Conservation (phyloP, 306 rosid genomes). For the Cicer bijugum region DNA sequence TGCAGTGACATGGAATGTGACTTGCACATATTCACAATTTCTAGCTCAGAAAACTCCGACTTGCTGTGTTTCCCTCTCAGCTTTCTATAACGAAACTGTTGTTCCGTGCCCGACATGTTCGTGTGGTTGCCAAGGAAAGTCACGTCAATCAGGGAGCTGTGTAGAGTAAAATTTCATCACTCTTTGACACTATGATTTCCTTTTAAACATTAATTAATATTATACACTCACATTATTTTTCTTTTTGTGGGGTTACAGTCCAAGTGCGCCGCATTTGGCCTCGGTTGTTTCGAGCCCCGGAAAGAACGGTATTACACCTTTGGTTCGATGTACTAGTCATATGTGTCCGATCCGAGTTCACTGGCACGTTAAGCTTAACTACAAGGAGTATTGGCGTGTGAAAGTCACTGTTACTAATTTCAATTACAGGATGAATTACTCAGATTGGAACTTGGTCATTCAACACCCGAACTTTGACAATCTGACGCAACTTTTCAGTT, state of each 20-base stretch:
- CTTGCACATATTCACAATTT: slow-evolving; percentile 86
- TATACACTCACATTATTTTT: slow-evolving; percentile 11
- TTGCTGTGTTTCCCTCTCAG: slow-evolving; percentile 88
- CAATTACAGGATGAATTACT: slow-evolving; percentile 75
- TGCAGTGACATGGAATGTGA: slow-evolving; percentile 94
- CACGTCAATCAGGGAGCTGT: slow-evolving; percentile 62
- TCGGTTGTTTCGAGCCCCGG: slow-evolving; percentile 59
- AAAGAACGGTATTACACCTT: slow-evolving; percentile 52
- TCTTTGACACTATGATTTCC: slow-evolving; percentile 24
- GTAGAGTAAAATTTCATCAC: slow-evolving; percentile 61
- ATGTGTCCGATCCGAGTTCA: slow-evolving; percentile 93
- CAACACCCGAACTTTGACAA: slow-evolving; percentile 96
- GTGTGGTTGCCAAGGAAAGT: slow-evolving; percentile 74
- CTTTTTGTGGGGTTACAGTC: slow-evolving; percentile 50
- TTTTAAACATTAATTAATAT: slow-evolving; percentile 7
- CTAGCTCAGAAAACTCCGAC: slow-evolving; percentile 77
- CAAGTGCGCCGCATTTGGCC: slow-evolving; percentile 60
- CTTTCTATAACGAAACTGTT: slow-evolving; percentile 80
- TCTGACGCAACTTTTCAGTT: slow-evolving; percentile 84
- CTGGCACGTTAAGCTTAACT: slow-evolving; percentile 87
- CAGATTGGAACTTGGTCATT: slow-evolving; percentile 81
- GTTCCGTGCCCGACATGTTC: slow-evolving; percentile 79
- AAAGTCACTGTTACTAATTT: slow-evolving; percentile 86
- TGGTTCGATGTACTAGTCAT: slow-evolving; percentile 81
- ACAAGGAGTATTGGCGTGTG: slow-evolving; percentile 87